Evolutionary conservation across 2,329 filamentous ascomycete genomes (phyloP).

Genomic region (Phoma herbarum): DNA sequence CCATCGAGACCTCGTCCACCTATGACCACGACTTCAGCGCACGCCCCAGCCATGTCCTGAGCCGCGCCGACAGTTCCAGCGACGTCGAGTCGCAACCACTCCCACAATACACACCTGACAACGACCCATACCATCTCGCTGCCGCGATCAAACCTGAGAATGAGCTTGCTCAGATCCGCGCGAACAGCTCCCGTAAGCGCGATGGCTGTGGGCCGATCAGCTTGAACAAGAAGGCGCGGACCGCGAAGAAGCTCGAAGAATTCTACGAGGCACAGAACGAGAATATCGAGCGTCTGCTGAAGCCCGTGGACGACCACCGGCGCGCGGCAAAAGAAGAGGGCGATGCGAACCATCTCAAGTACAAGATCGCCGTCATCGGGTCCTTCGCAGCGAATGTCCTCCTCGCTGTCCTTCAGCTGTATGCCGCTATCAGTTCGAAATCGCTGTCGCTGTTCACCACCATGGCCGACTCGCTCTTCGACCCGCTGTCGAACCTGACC

Average conservation of each 20-base stretch:
- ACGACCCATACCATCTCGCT: conserved; percentile 84
- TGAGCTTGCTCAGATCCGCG: conserved; percentile 79
- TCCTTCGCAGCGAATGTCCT: conserved; percentile 81
- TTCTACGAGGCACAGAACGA: conserved; percentile 95
- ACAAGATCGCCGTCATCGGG: conserved; percentile 72
- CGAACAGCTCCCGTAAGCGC: conserved; percentile 82
- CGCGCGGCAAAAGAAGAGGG: conserved; percentile 82
- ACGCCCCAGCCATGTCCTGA: conserved; percentile 45
- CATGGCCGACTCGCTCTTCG: conserved; percentile 95
- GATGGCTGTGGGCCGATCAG: conserved; percentile 59
- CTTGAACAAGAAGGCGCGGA: conserved; percentile 53
- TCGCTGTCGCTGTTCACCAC: conserved; percentile 98
- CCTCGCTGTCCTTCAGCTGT: conserved; percentile 83
- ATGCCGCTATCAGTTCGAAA: conserved; percentile 83
- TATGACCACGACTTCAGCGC: conserved; percentile 49
- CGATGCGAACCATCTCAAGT: conserved; percentile 80
- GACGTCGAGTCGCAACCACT: conserved; percentile 59
- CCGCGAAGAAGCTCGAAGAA: conserved; percentile 69
- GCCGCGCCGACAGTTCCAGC: conserved; percentile 27
- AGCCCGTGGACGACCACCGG: conserved; percentile 90
- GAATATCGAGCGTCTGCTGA: conserved; percentile 89
- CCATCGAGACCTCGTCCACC: conserved; percentile 47
- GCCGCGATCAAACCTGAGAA: conserved; percentile 77
- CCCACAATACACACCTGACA: conserved; percentile 68
- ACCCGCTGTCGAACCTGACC: conserved; percentile 87